A percentile compares a stretch with the other conserved stretches of the same genome.
Evolutionary conservation across 768 basidiomycete species (phyloP).

Genomic region (Lyophyllum semitale): DNA sequence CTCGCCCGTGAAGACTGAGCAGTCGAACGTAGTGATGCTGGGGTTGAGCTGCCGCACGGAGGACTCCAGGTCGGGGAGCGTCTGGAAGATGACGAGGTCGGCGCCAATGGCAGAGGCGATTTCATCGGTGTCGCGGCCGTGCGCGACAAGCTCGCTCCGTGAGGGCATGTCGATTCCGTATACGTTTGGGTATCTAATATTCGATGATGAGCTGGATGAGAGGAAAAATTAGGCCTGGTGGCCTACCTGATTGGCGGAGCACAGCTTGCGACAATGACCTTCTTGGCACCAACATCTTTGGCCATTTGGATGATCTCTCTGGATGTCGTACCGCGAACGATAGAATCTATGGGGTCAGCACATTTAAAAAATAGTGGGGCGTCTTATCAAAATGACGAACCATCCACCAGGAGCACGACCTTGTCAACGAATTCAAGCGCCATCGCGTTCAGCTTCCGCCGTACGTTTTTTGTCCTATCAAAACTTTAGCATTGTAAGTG

Average conservation of each 20-base stretch:
- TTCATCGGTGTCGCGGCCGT: conserved; percentile 67
- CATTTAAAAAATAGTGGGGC: background rate
- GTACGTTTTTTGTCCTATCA: conserved; percentile 85
- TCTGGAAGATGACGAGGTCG: conserved; percentile 95
- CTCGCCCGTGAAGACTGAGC: conserved; percentile 96
- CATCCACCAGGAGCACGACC: conserved; percentile 94
- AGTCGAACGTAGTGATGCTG: conserved; percentile 79
- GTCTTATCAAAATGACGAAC: conserved; percentile 41
- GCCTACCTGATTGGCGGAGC: conserved; percentile 90
- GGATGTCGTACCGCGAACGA: conserved; percentile 97
- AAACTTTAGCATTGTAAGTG: background rate
- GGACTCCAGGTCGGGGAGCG: conserved; percentile 80
- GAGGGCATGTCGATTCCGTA: conserved; percentile 99
- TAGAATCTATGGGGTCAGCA: conserved; percentile 69
- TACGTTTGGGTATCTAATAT: conserved; percentile 79
- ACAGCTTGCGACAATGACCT: conserved; percentile 94
- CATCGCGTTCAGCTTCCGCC: conserved; percentile 97
- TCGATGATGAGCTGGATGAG: background rate
- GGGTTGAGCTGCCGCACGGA: conserved; percentile 88
- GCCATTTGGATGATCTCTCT: conserved; percentile 99
- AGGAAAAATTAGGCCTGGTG: background rate
- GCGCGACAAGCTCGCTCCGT: conserved; percentile 87
- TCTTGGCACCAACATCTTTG: conserved; percentile 96
- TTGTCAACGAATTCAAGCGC: conserved; percentile 92
- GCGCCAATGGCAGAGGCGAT: conserved; percentile 87